phyloP scores from a whole-genome alignment of 176 grass and related monocot species.

The Eleusine indica region DNA sequence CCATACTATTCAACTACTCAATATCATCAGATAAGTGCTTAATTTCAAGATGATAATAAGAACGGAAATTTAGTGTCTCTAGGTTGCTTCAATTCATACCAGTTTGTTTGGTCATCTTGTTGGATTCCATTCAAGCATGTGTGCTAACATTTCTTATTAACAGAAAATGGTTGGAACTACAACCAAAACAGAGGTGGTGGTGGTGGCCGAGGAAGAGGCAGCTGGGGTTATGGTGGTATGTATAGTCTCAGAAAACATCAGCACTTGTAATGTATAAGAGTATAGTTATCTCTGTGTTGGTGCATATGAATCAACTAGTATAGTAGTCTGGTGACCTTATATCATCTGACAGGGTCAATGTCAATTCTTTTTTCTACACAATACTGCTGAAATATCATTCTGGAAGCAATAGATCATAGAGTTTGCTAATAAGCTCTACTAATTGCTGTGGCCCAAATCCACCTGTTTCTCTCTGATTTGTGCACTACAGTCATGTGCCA shows the following conservation, averaged over 20 bases:
- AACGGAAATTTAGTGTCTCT: not conserved
- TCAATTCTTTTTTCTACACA: not conserved
- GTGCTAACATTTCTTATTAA: conserved; percentile 23
- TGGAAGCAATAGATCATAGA: not conserved
- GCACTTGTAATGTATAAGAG: not conserved
- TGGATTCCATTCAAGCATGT: not conserved
- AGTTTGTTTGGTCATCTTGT: not conserved
- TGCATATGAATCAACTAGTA: not conserved
- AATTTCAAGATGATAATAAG: not conserved
- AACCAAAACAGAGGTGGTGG: conserved; percentile 59
- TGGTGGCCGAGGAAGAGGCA: conserved; percentile 63
- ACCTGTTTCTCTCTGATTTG: no score
- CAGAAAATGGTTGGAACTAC: conserved; percentile 86
- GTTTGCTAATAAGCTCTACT: no score
- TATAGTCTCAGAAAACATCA: conserved; percentile 26
- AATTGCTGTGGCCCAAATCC: no score
- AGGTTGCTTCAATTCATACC: conserved; percentile 6
- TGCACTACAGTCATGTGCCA: no score
- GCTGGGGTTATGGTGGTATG: conserved; percentile 82
- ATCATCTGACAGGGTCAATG: not conserved
- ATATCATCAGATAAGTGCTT: not conserved
- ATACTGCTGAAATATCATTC: not conserved
- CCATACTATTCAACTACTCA: not conserved
- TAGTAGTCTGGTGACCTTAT: not conserved
- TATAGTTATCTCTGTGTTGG: not conserved